Base-by-base conservation (phyloP, 2,329 filamentous ascomycete genomes). In the Diatrype stigma region DNA sequence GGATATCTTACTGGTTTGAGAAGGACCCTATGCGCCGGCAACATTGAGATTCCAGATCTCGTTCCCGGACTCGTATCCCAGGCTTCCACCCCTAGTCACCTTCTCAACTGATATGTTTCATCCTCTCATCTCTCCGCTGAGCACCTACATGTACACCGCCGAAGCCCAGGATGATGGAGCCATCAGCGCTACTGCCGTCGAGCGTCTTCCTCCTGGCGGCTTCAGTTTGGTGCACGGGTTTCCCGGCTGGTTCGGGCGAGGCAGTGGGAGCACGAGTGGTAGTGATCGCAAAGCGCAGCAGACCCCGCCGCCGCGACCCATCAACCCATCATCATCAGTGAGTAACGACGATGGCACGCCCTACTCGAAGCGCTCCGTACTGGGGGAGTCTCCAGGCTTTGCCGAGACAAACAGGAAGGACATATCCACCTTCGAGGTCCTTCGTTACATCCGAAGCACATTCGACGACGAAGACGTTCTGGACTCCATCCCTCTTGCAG, bases 61-160 rank as follows among this genome's bases (percentile, higher is more conserved):
- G 22, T 97, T 97, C 63, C 89, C 92, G 34, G 78, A 87, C 54
- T 79, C 80, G 37, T 96, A 95, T 67, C 93, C 93, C 12, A 73
- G 78, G 47, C 73, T 89, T 19, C 89, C 93, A 47, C 94, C 94
- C 10, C 77, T 92, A 17, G 83, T 99, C 58, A 93, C 87, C 49
- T 96, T 99, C 70, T 82, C 84, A 44, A 95, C 90, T 60, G 93
- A 97, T 67, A 87, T 97, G 59, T 99, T 97, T 69, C 93, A 99
- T 67, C 93, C 93, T 17, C 78, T 99, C 40, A 86, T 97, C 59
- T 91, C 92, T 7, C 92, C 94, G 35, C 78, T 95, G 55, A 96
- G 91, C n/a, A 96, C 90, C 3, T 95, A 96, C 71, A 94, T 90
- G 65, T 95, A 96, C 73, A 88, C 90, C 40, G 91, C 89, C 55